Base-by-base conservation (phyloP, 176 grass and related monocot species). In the Carex cristatella region DNA sequence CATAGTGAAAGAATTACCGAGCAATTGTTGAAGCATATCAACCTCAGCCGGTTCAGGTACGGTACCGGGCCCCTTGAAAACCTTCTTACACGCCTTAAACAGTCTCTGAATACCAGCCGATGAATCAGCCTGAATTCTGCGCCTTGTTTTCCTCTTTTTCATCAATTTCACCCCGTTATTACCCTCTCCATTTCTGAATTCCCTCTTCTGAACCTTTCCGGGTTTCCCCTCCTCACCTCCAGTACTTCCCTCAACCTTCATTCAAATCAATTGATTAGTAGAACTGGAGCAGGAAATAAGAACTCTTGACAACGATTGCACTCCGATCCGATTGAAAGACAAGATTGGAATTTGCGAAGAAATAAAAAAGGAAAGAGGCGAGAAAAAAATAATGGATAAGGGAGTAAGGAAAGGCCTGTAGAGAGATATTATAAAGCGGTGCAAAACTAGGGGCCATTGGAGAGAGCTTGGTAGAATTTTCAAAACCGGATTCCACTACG, bases 81-180 rank as follows among this genome's bases (percentile, higher is more conserved):
- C 93, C 69, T 87, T 85, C 82, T 90, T 90, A 87, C 95, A 98
- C 1, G 91, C 86, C 78, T 79, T 87, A 85, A 98, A 98, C 59
- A 98, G 88, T 2, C 88, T 86, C 89, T 95, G 95, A 60, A 94
- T 81, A 8, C 79, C 79, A n/a, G 79, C 59, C 38, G 86, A 4
- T 8, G 61, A 32, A 32, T 87, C 68, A 27, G 93, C 85, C 83
- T 96, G 94, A 11, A 80, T 60, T 53, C 89, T 87, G 19, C 90
- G 74, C 84, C 89, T 67, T 4, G 1, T 78, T 61, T 53, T 84
- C 80, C 84, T 79, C 69, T 68, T 61, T 28, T 16, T 33, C 54
- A 40, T 70, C 67, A 79, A n/a, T 66, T 54, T 62, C 59, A 69
- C 48, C 55, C 73, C 69, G 57, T 67, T 49, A 61, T 67, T 12